A percentile compares a stretch with the other conserved stretches of the same genome.
These are phyloP conservation scores for Pachysandra terminalis DNA, from an alignment of 164 flowering plant genomes.

Conservation along the genomic window DNA sequence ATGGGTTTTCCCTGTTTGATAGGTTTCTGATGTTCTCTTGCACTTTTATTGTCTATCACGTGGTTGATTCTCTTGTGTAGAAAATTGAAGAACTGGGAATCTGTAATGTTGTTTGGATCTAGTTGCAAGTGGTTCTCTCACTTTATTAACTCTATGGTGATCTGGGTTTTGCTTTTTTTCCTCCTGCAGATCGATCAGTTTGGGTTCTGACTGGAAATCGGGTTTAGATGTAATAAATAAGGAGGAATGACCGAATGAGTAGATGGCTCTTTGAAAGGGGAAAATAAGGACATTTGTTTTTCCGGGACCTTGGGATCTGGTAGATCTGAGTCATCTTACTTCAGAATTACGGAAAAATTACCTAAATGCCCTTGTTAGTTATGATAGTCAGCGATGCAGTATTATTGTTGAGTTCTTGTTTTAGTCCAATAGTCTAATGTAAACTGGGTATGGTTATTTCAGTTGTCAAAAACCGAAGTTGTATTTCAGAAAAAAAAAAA, in stretches of 20 bases:
- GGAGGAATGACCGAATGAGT: neutral
- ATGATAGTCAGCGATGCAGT: neutral
- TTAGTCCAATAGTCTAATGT: no score
- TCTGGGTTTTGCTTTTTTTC: neutral
- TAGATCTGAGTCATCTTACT: conserved; percentile 16
- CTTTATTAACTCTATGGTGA: conserved; percentile 13
- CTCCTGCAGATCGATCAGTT: neutral
- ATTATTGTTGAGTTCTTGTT: conserved; percentile 4
- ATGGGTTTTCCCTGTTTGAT: neutral
- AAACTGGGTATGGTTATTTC: no score
- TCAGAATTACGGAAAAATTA: conserved; percentile 18
- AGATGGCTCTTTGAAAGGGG: conserved; percentile 9
- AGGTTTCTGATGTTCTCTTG: no score
- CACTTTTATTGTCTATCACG: conserved; percentile 10
- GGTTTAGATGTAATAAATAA: neutral
- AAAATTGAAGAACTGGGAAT: neutral
- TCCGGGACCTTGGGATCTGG: conserved; percentile 24
- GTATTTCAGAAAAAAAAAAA: no score
- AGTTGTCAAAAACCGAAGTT: no score
- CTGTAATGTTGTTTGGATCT: conserved; percentile 3
- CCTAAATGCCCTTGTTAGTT: conserved; percentile 31
- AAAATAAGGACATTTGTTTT: conserved; percentile 1
- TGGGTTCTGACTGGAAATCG: conserved; percentile 13
- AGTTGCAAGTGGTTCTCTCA: conserved; percentile 11
- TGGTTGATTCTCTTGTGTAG: neutral